Evolutionary conservation across 2,329 filamentous ascomycete genomes (phyloP), one percentile per base, ranked within the genome.

Genomic region (Epicoccum sorghinum): DNA sequence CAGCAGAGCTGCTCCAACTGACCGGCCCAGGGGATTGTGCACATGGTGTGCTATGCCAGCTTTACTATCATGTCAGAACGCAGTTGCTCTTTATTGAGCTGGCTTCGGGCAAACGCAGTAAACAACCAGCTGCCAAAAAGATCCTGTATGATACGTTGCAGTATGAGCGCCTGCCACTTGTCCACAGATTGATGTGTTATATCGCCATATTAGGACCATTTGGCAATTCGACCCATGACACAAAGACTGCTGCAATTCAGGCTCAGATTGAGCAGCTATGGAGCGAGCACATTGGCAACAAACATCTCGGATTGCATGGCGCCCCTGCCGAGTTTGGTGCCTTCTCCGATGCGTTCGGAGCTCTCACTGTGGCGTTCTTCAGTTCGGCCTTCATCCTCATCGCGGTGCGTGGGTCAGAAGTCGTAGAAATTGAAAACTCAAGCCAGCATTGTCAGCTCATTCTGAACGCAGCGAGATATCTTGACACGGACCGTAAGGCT

Each of bases 51-150:
- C 23, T 72, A 7, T 72, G 68, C 38, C 67, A 72, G 41, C 57
- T 72, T 1, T 72, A 69, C 50, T 71, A 67, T 36, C 68, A 70
- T 49, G 60, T 72, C 35, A 54, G 65, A 35, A 67, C 66, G 6
- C 69, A 68, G 25, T 55, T 66, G 57, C 43, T 60, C 7, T 68
- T 69, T 46, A 49, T 66, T 22, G 54, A 68, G 35, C 35, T 70
- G 13, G 64, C 59, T 3, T 57, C 59, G 5, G n/a, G 14, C 14
- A 33, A 41, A 2, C 41, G 36, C 7, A 33, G 38, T 9, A 47
- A 35, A 1, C 27, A 6, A 7, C 52, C 43, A 3, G 27, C 66
- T 2, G 52, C 55, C 4, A 47, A 55, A 3, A 45, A 52, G 18
- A 63, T 71, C 2, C 33, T 71, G 9, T 33, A 52, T 10, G 61